phyloP scores from a whole-genome alignment of 2,329 filamentous ascomycete species.

The Fusarium sacchari region DNA sequence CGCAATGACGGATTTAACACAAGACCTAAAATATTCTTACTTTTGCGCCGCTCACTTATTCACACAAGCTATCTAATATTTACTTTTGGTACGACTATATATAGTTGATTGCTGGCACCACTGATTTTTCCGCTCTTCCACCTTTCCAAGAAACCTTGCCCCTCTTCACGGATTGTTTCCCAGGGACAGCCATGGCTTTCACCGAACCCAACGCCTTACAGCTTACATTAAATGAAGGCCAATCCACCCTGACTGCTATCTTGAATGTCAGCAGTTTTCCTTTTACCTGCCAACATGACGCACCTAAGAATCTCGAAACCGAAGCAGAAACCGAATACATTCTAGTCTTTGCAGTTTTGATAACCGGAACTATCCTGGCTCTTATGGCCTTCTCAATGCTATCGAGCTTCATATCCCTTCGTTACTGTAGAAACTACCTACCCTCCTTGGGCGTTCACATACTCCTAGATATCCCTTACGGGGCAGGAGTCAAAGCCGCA shows the following conservation, averaged over 20 bases:
- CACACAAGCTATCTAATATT: accelerated
- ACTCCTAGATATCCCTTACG: neutral
- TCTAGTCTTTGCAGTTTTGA: neutral
- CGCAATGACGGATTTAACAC: neutral
- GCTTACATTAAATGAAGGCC: neutral
- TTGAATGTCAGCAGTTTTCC: neutral
- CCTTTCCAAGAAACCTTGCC: neutral
- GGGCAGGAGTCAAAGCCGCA: neutral
- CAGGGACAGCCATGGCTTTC: neutral
- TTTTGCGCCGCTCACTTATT: neutral
- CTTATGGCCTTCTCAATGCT: neutral
- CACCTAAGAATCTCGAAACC: too few relatives aligned
- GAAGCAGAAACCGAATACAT: neutral
- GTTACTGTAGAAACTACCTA: neutral
- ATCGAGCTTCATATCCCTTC: neutral
- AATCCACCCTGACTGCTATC: neutral
- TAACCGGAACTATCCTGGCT: neutral
- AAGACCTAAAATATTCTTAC: neutral
- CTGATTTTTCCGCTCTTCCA: too few relatives aligned
- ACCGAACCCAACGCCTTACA: neutral
- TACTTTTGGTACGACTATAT: neutral
- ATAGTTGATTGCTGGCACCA: neutral
- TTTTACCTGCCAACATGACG: neutral
- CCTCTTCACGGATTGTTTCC: neutral
- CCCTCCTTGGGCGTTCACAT: neutral